Conservation (phyloP, 768 basidiomycete genomes). For the Galerina marginata region DNA sequence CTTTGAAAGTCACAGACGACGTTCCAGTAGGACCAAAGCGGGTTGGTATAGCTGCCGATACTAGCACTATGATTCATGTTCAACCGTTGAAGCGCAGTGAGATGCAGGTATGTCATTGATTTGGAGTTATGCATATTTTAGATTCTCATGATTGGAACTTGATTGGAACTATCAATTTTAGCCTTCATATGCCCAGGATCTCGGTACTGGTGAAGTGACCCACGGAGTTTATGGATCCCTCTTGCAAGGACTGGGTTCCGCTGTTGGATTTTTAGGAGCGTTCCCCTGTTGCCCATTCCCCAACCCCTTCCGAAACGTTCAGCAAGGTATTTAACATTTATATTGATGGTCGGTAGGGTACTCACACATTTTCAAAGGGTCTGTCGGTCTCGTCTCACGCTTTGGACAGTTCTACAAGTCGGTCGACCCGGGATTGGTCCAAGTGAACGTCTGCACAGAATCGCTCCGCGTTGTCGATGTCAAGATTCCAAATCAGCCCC, state of each 20-base stretch:
- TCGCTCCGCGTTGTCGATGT: constrained; percentile 87
- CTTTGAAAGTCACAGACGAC: constrained; percentile 68
- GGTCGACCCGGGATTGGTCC: constrained; percentile 89
- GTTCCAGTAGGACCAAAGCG: constrained; percentile 40
- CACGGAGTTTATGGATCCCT: constrained; percentile 89
- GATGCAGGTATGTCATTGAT: constrained; percentile 68
- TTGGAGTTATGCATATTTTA: not conserved
- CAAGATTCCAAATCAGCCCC: constrained; percentile 93
- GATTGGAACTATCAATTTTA: constrained; percentile 33
- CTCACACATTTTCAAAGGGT: constrained; percentile 50
- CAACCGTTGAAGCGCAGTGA: constrained; percentile 84
- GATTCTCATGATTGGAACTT: not conserved
- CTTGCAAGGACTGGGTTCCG: constrained; percentile 69
- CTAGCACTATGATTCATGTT: constrained; percentile 68
- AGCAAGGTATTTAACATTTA: constrained; percentile 62
- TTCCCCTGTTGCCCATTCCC: constrained; percentile 85
- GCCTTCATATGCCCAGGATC: constrained; percentile 92
- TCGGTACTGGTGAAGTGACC: constrained; percentile 75
- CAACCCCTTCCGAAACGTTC: constrained; percentile 85
- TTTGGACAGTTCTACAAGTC: constrained; percentile 98
- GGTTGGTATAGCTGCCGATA: constrained; percentile 19
- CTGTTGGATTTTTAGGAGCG: constrained; percentile 74
- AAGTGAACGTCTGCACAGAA: constrained; percentile 96
- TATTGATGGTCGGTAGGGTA: constrained; percentile 10
- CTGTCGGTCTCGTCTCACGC: constrained; percentile 88